Base-by-base conservation (phyloP, 495 filamentous ascomycete species). In the Amorphotheca resinae region DNA sequence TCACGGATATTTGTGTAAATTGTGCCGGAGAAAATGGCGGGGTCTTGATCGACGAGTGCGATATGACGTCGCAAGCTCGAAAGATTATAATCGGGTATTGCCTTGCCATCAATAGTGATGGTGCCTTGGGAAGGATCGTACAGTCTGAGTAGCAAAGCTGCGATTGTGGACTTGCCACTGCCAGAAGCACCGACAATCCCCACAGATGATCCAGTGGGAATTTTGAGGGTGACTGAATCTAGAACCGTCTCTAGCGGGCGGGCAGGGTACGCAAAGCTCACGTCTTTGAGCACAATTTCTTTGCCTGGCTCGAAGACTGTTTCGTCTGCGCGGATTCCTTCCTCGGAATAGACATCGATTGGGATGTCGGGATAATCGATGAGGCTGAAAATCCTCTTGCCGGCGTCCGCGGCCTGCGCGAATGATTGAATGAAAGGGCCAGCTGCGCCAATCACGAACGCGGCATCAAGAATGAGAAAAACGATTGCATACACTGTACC, bases 401-500 rank as follows among this genome's bases (percentile, higher is more conserved):
- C 67, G 2, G 73, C 69, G 4, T 72, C 65, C 7, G 75, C 76
- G 15, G 66, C 68, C 60, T 21, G 33, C 5, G 61, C 63, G 41
- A 82, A 78, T 8, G 78, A 58, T 39, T 77, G 75, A 2, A 77
- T 54, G 22, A 79, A 75, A 0, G 79, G 78, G 3, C 75, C 76
- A 26, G 79, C 71, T 52, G 77, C 70, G 42, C 76, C 78, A 26
- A 82, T 60, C 7, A 82, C 58, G 14, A 80, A 40, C 64, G 61
- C 50, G 74, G 74, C 73, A 50, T 80, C 78, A 20, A 82, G 62
- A 22, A 80, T 63, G 36, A 82, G 60, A 47, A 80, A 80, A 15
- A 80, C 76, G 26, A 80, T 75, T 0, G 78, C 79, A 52, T 77
- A 82, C 6, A 67, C 69, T 33, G 73, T 61, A 32, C 79, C 77